Evolutionary conservation across 495 filamentous ascomycete species (phyloP).

Genomic region (Penicillium arizonense): DNA sequence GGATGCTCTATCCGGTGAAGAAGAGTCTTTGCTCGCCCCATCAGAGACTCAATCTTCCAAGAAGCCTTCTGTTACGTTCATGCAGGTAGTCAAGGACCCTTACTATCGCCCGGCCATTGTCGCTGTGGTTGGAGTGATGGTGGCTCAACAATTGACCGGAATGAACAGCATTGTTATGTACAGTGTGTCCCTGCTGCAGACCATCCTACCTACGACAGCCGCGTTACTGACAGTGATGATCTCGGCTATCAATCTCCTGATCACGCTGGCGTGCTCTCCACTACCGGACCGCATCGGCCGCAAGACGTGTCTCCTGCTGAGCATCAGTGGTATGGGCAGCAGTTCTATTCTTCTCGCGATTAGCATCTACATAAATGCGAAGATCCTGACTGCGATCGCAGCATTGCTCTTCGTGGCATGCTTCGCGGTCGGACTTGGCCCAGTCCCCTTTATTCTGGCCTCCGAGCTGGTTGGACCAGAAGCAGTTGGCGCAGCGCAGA

Average conservation of each 20-base stretch:
- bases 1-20: conserved; percentile 45
- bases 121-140: conserved; percentile 87
- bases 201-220: conserved; percentile 72
- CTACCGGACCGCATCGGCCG: conserved; percentile 84
- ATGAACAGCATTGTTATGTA: conserved; percentile 99
- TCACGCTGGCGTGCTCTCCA: conserved; percentile 76
- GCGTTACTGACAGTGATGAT: conserved; percentile 80
- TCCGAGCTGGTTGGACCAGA: conserved; percentile 85
- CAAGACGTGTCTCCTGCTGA: conserved; percentile 75
- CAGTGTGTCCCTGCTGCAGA: conserved; percentile 80
- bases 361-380: conserved; percentile 66
- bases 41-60: conserved; percentile 25
- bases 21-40: conserved; percentile 46
- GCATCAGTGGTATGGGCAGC: conserved; percentile 78
- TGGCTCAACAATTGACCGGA: conserved; percentile 86
- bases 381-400: conserved; percentile 73
- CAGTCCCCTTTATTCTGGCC: conserved; percentile 90
- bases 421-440: conserved; percentile 90
- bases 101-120: conserved; percentile 73
- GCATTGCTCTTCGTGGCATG: conserved; percentile 82
- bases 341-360: conserved; percentile 72
- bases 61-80: conserved; percentile 58
- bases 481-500: conserved; percentile 86
- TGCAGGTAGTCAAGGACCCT: conserved; percentile 61
- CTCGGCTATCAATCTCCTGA: conserved; percentile 79